Evolutionary conservation across 352 stramenopile species (phyloP).

Genomic region (Stramenopiles sp.): DNA sequence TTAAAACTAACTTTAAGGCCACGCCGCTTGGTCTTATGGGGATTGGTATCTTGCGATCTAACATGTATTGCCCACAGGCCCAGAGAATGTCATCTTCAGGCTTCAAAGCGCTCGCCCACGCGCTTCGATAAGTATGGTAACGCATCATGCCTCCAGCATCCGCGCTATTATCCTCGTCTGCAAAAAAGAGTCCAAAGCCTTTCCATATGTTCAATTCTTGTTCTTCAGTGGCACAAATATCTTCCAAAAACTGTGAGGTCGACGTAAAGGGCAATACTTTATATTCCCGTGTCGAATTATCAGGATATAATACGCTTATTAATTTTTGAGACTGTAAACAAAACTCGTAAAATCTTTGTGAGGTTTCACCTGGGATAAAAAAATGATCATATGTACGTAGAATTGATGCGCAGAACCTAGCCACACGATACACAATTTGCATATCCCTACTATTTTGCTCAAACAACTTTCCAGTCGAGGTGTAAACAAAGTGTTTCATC

Average conservation of each 20-base stretch:
- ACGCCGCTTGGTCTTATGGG: background rate
- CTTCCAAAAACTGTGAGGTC: background rate
- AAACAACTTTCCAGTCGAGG: background rate
- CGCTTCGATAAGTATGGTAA: background rate
- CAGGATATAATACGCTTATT: background rate
- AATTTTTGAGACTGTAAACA: background rate
- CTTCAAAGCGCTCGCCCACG: background rate
- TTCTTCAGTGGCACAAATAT: background rate
- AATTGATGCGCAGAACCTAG: background rate
- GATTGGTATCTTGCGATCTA: background rate
- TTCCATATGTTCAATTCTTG: background rate
- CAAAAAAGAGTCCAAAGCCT: background rate
- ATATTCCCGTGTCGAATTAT: background rate
- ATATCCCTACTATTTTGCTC: background rate
- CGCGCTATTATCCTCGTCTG: background rate
- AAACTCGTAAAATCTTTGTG: conserved; percentile 6
- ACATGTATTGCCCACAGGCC: background rate
- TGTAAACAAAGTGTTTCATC: background rate
- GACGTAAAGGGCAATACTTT: background rate
- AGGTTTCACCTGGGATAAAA: background rate
- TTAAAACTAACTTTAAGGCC: background rate
- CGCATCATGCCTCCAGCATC: background rate
- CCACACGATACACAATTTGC: background rate
- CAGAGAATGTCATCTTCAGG: background rate
- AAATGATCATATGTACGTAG: background rate